Evolutionary conservation across 495 filamentous ascomycete species (phyloP), one percentile per base, ranked within the genome.

Genomic region (Podospora didyma): DNA sequence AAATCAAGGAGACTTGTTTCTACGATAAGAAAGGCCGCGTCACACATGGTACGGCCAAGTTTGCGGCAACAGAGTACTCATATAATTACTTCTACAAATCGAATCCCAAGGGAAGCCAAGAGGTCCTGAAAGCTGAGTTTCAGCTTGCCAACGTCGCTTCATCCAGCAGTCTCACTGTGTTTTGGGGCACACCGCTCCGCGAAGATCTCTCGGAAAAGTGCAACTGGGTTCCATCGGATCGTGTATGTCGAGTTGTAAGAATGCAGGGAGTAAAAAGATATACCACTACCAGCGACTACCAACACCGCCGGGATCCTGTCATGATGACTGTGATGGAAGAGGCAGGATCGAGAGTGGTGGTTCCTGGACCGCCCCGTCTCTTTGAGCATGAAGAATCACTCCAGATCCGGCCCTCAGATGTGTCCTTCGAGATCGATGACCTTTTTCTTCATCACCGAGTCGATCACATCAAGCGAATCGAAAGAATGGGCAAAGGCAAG

Each of bases 31-130:
- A 50, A 16, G 63, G 65, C 1, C 51, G 65, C 3, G 56, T 66
- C 0, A 31, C 46, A 1, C 44, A 28, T 2, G 65, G 63, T 14
- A 60, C 49, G 2, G 53, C 66, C 24, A 47, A 23, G 1, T 44
- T 64, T 10, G 59, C 50, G 4, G 24, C 44, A 11, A 44, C 21
- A 0, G 52, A 59, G 22, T 66, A 65, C 14, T 48, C 53, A 0
- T 66, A 66, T 46, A 52, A 46, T 3, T 68, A 66, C 49, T 59
- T 56, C 23, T 68, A 63, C 58, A 65, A 63, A 34, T 31, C 47
- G 2, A 45, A 21, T 16, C 56, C 57, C 19, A 58, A 59, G 21
- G 39, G 39, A 2, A 54, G 42, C 21, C 26, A 51, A 14, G 63
- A 68, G 11, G 39, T 68, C 11, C 44, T 68, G 12, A 65, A 61